Base-by-base conservation (phyloP, 176 grass and related monocot species). In the Eragrostis nindensis region DNA sequence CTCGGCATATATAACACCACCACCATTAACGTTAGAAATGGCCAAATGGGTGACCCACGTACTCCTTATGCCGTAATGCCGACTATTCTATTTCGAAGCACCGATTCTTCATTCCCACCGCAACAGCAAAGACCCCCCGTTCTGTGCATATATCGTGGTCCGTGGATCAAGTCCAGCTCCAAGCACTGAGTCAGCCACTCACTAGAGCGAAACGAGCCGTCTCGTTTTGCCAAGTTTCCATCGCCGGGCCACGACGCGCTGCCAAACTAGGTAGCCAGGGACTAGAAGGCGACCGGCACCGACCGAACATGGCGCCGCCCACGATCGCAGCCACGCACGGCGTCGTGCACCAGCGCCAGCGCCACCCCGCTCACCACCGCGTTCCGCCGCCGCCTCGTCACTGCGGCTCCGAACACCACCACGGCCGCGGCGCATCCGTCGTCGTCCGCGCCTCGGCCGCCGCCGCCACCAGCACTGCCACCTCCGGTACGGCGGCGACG, bases 281-380 rank as follows among this genome's bases (percentile, higher is more conserved):
- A 54, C 45, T 22, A n/a, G 49, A 74, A 26, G 14, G 36, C 7
- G 17, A 11, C 47, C 66, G 60, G 43, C 60, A 32, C 67, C 11
- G n/a, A n/a, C n/a, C n/a, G 10, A 17, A 25, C 67, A 86, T 82
- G 78, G 53, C 68, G 49, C 32, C 26, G 15, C 74, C 56, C 72
- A 8, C 71, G 36, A 18, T 46, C 3, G 57, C 65, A 11, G 25
- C 57, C 65, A 79, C 82, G 66, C 70, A 81, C 67, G 24, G 52
- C 79, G 46, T 64, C 25, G 42, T 64, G 63, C 73, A 73, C 64
- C 70, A 26, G 45, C 77, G 22, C 54, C 67, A 41, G 12, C 75
- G 1, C n/a, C 64, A 36, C 47, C 46, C 26, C 2, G 54, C 32
- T n/a, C 32, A 18, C 45, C 80, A 5, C 64, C 39, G 47, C 56